Percentiles rank a stretch among this genome's conserved stretches.
These are phyloP conservation scores for Telfairia occidentalis DNA, from an alignment of 331 rosid species.

Conservation along the genomic window DNA sequence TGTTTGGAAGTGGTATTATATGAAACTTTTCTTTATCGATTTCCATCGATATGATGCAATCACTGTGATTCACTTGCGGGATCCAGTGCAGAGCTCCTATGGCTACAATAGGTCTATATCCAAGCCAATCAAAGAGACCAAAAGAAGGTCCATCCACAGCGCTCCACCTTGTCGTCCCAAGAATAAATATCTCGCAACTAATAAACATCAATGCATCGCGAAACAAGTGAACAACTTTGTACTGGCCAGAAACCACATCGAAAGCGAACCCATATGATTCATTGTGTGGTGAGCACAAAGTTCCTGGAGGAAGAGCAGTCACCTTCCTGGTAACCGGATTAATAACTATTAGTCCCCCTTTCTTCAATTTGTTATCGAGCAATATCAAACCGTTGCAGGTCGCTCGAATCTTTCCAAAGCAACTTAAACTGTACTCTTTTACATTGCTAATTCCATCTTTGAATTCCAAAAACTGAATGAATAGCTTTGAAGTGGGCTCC, in stretches of 20 bases:
- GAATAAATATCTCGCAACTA: conserved; percentile 31
- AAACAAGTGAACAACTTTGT: conserved; percentile 41
- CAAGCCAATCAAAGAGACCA: conserved; percentile 29
- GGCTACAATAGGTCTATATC: conserved; percentile 28
- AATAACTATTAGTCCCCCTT: conserved; percentile 25
- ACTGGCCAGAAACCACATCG: conserved; percentile 16
- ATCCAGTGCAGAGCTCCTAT: conserved; percentile 46
- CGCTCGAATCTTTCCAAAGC: conserved; percentile 30
- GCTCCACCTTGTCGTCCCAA: conserved; percentile 27
- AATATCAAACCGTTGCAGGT: conserved; percentile 39
- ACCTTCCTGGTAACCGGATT: conserved; percentile 46
- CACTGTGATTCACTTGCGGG: conserved; percentile 24
- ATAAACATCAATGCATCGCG: conserved; percentile 20
- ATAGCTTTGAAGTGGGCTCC: background rate
- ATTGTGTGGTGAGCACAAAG: conserved; percentile 12
- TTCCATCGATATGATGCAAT: conserved; percentile 28
- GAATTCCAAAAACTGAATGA: conserved; percentile 26
- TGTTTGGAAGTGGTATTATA: conserved; percentile 25
- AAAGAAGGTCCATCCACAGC: conserved; percentile 33
- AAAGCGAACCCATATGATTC: conserved; percentile 37
- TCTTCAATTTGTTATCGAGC: conserved; percentile 32
- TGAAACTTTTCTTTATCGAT: conserved; percentile 30
- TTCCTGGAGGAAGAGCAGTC: conserved; percentile 33
- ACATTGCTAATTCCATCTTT: conserved; percentile 16
- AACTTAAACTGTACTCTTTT: conserved; percentile 26